Base-by-base conservation (phyloP, 371 early-diverging fungal species). In the Zychaea mexicana region DNA sequence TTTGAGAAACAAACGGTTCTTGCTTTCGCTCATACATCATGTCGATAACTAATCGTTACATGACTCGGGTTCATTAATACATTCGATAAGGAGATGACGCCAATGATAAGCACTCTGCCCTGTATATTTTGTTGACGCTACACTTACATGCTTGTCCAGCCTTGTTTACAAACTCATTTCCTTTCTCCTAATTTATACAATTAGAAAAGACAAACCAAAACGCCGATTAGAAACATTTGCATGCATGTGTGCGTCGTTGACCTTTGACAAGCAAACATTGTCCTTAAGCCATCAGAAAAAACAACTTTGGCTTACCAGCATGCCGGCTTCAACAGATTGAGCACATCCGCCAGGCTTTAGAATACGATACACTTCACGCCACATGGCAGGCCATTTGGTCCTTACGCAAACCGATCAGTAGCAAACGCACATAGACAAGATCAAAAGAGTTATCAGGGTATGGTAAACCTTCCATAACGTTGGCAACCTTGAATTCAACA, bases 401-500 rank as follows among this genome's bases (percentile, higher is more conserved):
- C 42, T 68, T 71, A 8, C 73, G 76, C 22, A 84, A 64, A 19
- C 78, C 81, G 28, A 80, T 64, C 26, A 82, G 72, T 65, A 85
- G 70, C 26, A 86, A 64, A 17, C 88, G 70, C 22, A 84, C 71
- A 57, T 84, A 75, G 8, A 86, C 78, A 70, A 84, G 79, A 61
- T 88, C 88, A 71, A 88, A 88, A 0, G 82, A 74, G 47, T 82
- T 69, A 57, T 86, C 84, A 9, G 74, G 64, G 64, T 83, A 88
- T 2, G 84, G 85, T 7, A 88, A 72, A 3, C 81, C 69, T 21
- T 83, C 71, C 24, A 81, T 31, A 0, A 76, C 77, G 68, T 88
- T 77, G 13, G 73, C 81, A 5, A 72, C 62, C 39, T 74, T 61
- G 49, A 84, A 84, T 45, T 60, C 61, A 3, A 76, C 76, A 61